Conservation (phyloP, 176 grass and related monocot species). For the Lolium multiflorum region DNA sequence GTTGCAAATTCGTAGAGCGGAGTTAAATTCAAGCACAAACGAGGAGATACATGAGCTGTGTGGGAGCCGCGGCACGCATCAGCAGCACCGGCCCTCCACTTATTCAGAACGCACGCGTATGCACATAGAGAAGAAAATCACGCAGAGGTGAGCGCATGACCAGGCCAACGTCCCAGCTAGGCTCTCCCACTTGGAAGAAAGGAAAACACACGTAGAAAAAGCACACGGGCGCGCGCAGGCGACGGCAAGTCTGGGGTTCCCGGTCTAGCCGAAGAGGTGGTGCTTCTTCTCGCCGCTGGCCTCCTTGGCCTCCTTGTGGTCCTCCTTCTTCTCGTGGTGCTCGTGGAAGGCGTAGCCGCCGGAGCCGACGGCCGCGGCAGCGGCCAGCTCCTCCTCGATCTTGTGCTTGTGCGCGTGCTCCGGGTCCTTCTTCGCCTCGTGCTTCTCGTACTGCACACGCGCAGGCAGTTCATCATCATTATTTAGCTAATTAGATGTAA, state of each 20-base stretch:
- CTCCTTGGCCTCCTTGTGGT: constrained; percentile 77
- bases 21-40: background rate
- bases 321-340: constrained; percentile 92
- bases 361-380: constrained; percentile 59
- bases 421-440: constrained; percentile 88
- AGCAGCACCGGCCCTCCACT: background rate
- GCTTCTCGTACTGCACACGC: constrained; percentile 76
- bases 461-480: too few relatives aligned
- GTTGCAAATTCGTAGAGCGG: too few relatives aligned
- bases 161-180: constrained; percentile 37
- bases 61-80: background rate
- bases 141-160: background rate
- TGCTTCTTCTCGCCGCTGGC: constrained; percentile 77
- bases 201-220: background rate
- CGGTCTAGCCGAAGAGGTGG: constrained; percentile 66
- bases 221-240: background rate
- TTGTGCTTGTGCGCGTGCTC: constrained; percentile 85
- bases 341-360: constrained; percentile 87
- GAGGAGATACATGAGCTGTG: background rate
- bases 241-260: background rate
- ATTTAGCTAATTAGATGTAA: background rate
- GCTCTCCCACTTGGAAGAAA: background rate
- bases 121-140: constrained; percentile 10
- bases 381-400: constrained; percentile 82
- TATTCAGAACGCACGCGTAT: constrained; percentile 18